A percentile compares a stretch with the other conserved stretches of the same genome.
Conservation (phyloP, 2,329 filamentous ascomycete genomes). For the Exophiala sideris region DNA sequence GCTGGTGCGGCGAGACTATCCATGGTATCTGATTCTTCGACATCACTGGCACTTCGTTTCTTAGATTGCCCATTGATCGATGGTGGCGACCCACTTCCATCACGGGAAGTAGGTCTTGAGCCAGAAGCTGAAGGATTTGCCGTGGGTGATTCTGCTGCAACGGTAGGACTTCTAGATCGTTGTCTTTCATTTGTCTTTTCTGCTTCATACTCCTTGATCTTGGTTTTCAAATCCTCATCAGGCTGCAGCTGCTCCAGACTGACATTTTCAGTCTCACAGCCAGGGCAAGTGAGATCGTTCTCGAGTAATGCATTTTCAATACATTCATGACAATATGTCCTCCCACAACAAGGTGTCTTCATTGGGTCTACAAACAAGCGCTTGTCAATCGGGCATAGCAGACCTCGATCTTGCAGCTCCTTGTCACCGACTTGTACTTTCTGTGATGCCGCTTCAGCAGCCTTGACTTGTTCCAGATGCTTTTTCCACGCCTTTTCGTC, state of each 20-base stretch:
- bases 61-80: constrained; percentile 49
- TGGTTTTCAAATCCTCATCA: constrained; percentile 73
- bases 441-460: constrained; percentile 77
- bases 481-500: constrained; percentile 96
- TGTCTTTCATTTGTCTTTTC: constrained; percentile 48
- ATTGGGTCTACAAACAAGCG: constrained; percentile 97
- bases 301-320: constrained; percentile 98
- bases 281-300: constrained; percentile 93
- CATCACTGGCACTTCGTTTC: constrained; percentile 75
- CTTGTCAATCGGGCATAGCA: constrained; percentile 95
- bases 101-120: constrained; percentile 22
- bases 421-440: constrained; percentile 74
- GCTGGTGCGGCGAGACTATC: constrained; percentile 37
- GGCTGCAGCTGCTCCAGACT: constrained; percentile 85
- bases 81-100: constrained; percentile 21
- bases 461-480: constrained; percentile 88
- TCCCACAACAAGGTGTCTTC: constrained; percentile 97
- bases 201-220: constrained; percentile 71
- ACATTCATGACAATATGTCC: constrained; percentile 99
- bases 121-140: constrained; percentile 8
- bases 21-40: constrained; percentile 57
- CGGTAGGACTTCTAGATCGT: constrained; percentile 30
- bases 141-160: constrained; percentile 21
- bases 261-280: constrained; percentile 85
- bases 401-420: constrained; percentile 79